Evolutionary conservation across 2,329 filamentous ascomycete species (phyloP).

Genomic region (Monosporascus sp.): DNA sequence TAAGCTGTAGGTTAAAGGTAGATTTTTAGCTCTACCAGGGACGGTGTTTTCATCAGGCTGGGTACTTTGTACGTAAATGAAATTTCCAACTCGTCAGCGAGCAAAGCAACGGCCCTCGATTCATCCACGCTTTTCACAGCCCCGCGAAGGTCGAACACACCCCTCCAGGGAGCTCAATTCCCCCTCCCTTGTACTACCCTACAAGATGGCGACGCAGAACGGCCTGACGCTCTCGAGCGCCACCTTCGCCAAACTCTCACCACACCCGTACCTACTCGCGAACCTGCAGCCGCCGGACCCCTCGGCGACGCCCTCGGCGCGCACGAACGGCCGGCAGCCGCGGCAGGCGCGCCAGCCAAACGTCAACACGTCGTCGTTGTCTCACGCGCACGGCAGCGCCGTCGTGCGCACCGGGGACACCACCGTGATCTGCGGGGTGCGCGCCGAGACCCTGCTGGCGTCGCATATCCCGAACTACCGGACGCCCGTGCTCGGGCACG

Average conservation of each 20-base stretch:
- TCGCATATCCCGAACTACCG: conserved; percentile 67
- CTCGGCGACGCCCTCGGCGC: conserved; percentile 48
- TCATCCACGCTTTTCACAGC: no score
- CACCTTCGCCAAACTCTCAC: conserved; percentile 84
- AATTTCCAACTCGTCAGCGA: conserved; percentile 6
- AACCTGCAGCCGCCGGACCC: conserved; percentile 63
- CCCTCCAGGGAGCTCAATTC: background rate
- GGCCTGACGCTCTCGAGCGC: conserved; percentile 51
- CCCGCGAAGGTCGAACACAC: no score
- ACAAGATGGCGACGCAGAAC: conserved; percentile 29
- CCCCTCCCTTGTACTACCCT: background rate
- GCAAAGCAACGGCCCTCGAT: no score
- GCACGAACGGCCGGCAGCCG: conserved; percentile 76
- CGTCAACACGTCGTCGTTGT: conserved; percentile 76
- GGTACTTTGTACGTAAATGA: conserved; percentile 4
- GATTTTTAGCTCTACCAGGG: background rate
- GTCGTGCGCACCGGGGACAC: conserved; percentile 87
- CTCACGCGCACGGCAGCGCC: conserved; percentile 84
- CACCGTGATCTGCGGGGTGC: conserved; percentile 88
- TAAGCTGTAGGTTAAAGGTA: background rate
- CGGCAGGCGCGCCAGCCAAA: conserved; percentile 66
- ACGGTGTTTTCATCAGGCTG: background rate
- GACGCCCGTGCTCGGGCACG: conserved; percentile 32
- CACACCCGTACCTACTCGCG: conserved; percentile 82
- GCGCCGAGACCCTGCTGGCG: conserved; percentile 76